Conservation (phyloP, 495 filamentous ascomycete species). For the Penicillium robsamsonii region DNA sequence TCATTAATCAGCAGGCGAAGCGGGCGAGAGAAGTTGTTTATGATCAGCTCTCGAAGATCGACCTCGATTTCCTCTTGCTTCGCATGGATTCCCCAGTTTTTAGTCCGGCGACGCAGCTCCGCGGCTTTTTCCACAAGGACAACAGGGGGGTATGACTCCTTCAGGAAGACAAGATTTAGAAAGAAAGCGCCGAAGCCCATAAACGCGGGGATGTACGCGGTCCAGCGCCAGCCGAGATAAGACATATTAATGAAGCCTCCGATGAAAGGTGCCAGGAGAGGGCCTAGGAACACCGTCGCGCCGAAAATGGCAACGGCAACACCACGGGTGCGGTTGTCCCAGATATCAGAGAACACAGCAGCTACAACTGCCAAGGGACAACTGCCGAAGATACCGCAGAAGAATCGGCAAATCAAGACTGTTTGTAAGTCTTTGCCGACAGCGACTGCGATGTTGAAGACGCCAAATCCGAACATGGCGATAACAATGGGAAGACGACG, state of each 20-base stretch:
- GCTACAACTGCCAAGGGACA: slow-evolving; percentile 83
- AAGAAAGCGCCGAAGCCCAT: slow-evolving; percentile 75
- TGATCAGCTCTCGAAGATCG: slow-evolving; percentile 61
- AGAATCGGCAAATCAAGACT: slow-evolving; percentile 66
- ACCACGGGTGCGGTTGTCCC: slow-evolving; percentile 73
- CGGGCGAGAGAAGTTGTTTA: slow-evolving; percentile 37
- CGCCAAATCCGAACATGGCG: slow-evolving; percentile 44
- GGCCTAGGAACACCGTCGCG: slow-evolving; percentile 81
- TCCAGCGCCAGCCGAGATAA: slow-evolving; percentile 81
- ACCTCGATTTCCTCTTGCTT: slow-evolving; percentile 93
- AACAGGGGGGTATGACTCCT: slow-evolving; percentile 83
- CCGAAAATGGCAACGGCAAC: slow-evolving; percentile 69
- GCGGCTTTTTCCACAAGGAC: slow-evolving; percentile 76
- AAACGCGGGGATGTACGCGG: slow-evolving; percentile 69
- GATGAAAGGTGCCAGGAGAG: slow-evolving; percentile 78
- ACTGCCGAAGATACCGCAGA: slow-evolving; percentile 60
- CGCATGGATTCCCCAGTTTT: slow-evolving; percentile 93
- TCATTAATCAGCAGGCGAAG: slow-evolving; percentile 29
- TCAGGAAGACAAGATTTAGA: slow-evolving; percentile 70
- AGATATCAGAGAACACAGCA: slow-evolving; percentile 89
- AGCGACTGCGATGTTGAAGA: slow-evolving; percentile 61
- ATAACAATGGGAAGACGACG: slow-evolving; percentile 57
- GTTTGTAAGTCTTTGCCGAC: slow-evolving; percentile 65
- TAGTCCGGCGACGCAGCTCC: slow-evolving; percentile 75
- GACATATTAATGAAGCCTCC: slow-evolving; percentile 66